A percentile compares a stretch with the other conserved stretches of the same genome.
Evolutionary conservation across 805 yeast species (phyloP).

Genomic region (Spathaspora hagerdaliae): DNA sequence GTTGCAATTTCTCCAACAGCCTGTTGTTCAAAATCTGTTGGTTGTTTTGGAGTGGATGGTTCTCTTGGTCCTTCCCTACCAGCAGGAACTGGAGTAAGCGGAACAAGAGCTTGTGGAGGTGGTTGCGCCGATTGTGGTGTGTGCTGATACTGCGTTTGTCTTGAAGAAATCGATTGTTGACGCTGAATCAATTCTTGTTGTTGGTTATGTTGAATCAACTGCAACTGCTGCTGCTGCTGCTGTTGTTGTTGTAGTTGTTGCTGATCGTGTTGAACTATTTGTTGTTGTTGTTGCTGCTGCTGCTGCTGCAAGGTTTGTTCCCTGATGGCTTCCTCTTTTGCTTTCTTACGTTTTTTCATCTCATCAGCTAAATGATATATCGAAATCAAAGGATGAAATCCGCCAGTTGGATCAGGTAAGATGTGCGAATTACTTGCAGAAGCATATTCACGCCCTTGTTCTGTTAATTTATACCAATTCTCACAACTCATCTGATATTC

Average conservation of each 20-base stretch:
- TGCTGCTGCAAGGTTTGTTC: conserved; percentile 22
- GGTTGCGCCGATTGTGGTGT: conserved; percentile 5
- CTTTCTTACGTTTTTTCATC: conserved; percentile 66
- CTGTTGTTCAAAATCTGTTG: background rate
- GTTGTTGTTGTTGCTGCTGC: conserved; percentile 10
- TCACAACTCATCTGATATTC: conserved; percentile 61
- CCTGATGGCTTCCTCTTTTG: conserved; percentile 48
- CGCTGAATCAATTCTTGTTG: background rate
- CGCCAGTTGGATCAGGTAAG: conserved; percentile 73
- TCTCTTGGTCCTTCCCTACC: background rate
- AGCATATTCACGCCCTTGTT: conserved; percentile 33
- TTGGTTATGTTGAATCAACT: background rate
- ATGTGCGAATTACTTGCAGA: conserved; percentile 30
- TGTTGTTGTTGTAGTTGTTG: conserved; percentile 5
- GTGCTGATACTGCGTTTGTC: conserved; percentile 5
- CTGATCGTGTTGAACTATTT: background rate
- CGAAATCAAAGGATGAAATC: conserved; percentile 84
- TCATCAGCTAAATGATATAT: conserved; percentile 85
- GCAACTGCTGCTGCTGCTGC: background rate
- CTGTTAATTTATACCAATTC: conserved; percentile 54
- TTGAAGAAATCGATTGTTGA: background rate
- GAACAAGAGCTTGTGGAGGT: background rate
- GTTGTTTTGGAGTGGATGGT: background rate
- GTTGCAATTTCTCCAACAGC: conserved; percentile 3
- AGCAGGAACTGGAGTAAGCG: background rate